These are phyloP conservation scores for Exophiala sideris DNA, from an alignment of 2,329 filamentous ascomycete genomes.

Conservation along the genomic window DNA sequence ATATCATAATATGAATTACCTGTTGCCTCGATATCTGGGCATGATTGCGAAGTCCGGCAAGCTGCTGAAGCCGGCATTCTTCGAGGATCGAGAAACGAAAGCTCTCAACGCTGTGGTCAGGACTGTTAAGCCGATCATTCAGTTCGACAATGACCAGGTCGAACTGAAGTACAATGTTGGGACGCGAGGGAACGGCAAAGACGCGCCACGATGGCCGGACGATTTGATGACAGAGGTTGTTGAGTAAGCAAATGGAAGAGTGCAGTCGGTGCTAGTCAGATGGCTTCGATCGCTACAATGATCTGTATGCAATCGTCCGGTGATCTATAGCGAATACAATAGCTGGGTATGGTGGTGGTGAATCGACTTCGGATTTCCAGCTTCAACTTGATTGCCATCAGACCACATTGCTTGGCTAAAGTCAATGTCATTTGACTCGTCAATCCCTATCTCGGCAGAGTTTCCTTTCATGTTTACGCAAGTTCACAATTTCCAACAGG, in stretches of 20 bases:
- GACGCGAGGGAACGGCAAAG: conserved; percentile 50
- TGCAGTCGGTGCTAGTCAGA: no score
- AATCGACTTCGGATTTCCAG: no score
- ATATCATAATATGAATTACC: conserved; percentile 48
- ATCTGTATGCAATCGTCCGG: no score
- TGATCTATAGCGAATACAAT: no score
- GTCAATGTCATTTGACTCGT: no score
- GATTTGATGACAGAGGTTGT: conserved; percentile 32
- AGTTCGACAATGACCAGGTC: conserved; percentile 38
- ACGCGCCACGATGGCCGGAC: conserved; percentile 48
- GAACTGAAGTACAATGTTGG: conserved; percentile 48
- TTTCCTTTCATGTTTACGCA: no score
- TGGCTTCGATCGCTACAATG: no score
- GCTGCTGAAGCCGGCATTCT: conserved; percentile 50
- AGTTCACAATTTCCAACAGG: no score
- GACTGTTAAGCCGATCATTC: conserved; percentile 45
- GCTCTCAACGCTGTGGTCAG: conserved; percentile 39
- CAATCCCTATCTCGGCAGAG: no score
- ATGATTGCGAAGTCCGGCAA: conserved; percentile 41
- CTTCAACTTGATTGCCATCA: no score
- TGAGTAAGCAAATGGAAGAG: neutral
- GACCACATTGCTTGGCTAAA: no score
- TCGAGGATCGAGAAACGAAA: conserved; percentile 41
- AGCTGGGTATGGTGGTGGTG: no score
- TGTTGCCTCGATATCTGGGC: conserved; percentile 40